Evolutionary conservation across 345 rosid genomes (phyloP), one percentile per base, ranked within the genome.

Genomic region (Atalantia buxifolia): DNA sequence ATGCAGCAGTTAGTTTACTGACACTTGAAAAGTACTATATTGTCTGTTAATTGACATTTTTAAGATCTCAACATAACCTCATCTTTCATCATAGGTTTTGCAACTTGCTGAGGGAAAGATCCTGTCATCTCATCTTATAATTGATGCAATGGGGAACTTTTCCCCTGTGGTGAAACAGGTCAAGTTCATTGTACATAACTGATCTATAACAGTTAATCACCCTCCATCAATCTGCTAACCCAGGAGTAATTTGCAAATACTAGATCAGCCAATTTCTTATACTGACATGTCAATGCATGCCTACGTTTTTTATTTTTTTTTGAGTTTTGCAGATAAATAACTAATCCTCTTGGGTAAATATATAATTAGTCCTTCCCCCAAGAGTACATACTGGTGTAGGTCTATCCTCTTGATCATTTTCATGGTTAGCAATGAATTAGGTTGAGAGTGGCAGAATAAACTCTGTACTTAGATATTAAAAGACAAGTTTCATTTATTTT

Each of bases 141-240:
- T 93, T 35, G 99, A 95, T 86, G 97, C 98, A 66, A 95, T 93
- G 93, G 99, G 99, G 69, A 95, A 93, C 81, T 93, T 95, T 81
- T 95, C 99, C 62, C 99, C 97, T 53, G 87, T 95, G 30, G 87
- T 93, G 76, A 95, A 85, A 85, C 99, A 95, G 99, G 99, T 91
- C 64, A 65, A 69, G 27, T 76, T 57, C 56, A 60, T 67, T 75
- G 5, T 77, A 56, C 72, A 31, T 71, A 65, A 59, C 61, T 76
- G 33, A 14, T 30, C 27, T 64, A 31, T 55, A 62, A 71, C 19
- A 72, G 22, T 69, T 45, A 55, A 7, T 19, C 65, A 27, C 25
- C 40, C 71, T 75, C n/a, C 36, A n/a, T 72, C 57, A 28, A 33
- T 75, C 27, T 4, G 3, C 24, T 74, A 53, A 55, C 16, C 60